Percentiles rank a stretch among this genome's conserved stretches.
Conservation (phyloP, 129 eudicot genomes). For the Centella asiatica region DNA sequence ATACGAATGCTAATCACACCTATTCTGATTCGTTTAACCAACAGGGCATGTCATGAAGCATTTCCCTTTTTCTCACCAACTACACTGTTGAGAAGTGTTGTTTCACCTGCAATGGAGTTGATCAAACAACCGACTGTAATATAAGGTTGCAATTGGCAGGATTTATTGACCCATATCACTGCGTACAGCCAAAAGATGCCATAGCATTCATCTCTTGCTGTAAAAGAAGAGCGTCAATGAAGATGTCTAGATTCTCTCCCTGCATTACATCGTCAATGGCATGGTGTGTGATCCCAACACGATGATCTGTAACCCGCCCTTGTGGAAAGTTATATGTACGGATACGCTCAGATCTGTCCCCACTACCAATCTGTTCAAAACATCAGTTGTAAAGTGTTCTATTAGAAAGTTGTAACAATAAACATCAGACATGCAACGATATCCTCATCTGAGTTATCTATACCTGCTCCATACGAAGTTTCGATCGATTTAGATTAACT, state of each 20-base stretch:
- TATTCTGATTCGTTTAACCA: no score
- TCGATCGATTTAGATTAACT: slow-evolving; percentile 48
- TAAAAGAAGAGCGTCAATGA: slow-evolving; percentile 83
- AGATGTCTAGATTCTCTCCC: slow-evolving; percentile 73
- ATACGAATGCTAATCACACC: no score
- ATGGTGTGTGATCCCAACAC: slow-evolving; percentile 78
- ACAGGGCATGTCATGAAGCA: no score
- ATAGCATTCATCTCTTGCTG: slow-evolving; percentile 90
- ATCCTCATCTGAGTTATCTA: neutral
- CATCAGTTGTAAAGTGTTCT: neutral
- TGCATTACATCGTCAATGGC: slow-evolving; percentile 64
- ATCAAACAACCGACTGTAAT: no score
- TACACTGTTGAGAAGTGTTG: no score
- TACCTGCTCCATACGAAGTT: slow-evolving; percentile 86
- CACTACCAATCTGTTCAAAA: slow-evolving; percentile 71
- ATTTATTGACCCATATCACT: slow-evolving; percentile 12
- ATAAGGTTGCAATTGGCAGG: no score
- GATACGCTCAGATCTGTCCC: slow-evolving; percentile 97
- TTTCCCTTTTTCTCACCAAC: no score
- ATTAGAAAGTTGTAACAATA: neutral
- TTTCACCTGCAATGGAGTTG: no score
- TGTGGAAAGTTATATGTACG: slow-evolving; percentile 98
- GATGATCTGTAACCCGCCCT: slow-evolving; percentile 98
- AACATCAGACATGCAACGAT: neutral
- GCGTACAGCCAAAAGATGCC: slow-evolving; percentile 45